A percentile compares a stretch with the other conserved stretches of the same genome.
phyloP scores from a whole-genome alignment of 2,329 filamentous ascomycete genomes.

The Colletotrichum liriopes region DNA sequence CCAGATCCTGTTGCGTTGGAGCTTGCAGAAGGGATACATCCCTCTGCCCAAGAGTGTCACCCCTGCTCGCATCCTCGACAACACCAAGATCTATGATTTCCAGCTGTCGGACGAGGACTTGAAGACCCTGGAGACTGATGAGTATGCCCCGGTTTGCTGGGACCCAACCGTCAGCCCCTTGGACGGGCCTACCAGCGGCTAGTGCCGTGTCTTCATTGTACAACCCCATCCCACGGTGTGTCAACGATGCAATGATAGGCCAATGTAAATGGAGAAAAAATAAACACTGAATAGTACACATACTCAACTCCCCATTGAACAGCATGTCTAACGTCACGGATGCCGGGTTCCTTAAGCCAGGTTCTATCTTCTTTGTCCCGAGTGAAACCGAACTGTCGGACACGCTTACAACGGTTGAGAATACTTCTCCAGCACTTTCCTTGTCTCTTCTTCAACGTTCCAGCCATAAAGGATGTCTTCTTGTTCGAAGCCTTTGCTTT shows the following conservation, averaged over 20 bases:
- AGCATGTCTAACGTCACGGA: not conserved
- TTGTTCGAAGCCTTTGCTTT: no score
- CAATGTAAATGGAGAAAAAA: not conserved
- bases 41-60: slow-evolving; percentile 83
- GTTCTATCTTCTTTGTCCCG: no score
- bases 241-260: not conserved
- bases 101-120: slow-evolving; percentile 69
- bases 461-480: no score
- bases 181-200: slow-evolving; percentile 50
- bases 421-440: no score
- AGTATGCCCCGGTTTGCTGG: slow-evolving; percentile 71
- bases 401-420: no score
- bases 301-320: no score
- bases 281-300: not conserved
- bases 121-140: slow-evolving; percentile 62
- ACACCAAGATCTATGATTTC: slow-evolving; percentile 71
- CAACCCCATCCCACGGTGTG: no score
- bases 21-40: slow-evolving; percentile 83
- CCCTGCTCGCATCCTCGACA: slow-evolving; percentile 76
- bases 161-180: slow-evolving; percentile 67
- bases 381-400: no score
- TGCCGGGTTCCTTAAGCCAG: no score
- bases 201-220: not conserved
- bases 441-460: no score
- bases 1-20: slow-evolving; percentile 86